Base-by-base conservation (phyloP, 225 moss, liverwort and hornwort species). In the Asterella californica region DNA sequence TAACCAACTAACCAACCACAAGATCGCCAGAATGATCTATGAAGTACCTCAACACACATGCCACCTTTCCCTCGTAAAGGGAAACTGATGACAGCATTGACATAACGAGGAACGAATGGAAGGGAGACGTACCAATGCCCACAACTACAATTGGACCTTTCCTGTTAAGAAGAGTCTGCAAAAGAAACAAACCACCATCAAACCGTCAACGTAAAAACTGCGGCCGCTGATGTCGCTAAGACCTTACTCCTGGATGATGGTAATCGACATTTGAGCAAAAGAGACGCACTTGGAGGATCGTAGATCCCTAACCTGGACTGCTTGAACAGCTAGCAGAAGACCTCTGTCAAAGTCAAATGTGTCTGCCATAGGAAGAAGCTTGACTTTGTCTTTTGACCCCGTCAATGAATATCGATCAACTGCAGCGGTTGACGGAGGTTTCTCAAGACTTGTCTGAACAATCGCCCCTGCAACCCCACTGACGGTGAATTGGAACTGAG, bases 291-390 rank as follows among this genome's bases (percentile, higher is more conserved):
- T 67, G 32, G 52, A 27, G 11, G n/a, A 42, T 48, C 32, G 6
- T 37, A 5, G 15, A 30, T 45, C 15, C 25, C 45, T 27, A 79
- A 80, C 85, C 90, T 91, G 91, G 78, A 91, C 89, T 74, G 93
- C 93, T 88, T 93, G 93, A 76, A 93, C 93, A 76, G 93, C 91
- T 88, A 93, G 81, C 84, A 91, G 91, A 83, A 93, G 93, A 74
- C 93, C 93, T 83, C 90, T 89, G 77, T 93, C 93, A 80, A 93
- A 89, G 82, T 93, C 93, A 89, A 93, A 93, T 49, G 91, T 90
- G 78, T 91, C 93, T 27, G 83, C 71, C 93, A 93, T 93, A 49
- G 93, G 91, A 38, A 85, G 89, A 85, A 91, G 93, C 85, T 89
- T 90, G 79, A 91, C 87, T 62, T 79, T 80, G 79, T 91, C 83